Evolutionary conservation across 371 early-diverging fungal species (phyloP).

Genomic region (Funneliformis caledonium): DNA sequence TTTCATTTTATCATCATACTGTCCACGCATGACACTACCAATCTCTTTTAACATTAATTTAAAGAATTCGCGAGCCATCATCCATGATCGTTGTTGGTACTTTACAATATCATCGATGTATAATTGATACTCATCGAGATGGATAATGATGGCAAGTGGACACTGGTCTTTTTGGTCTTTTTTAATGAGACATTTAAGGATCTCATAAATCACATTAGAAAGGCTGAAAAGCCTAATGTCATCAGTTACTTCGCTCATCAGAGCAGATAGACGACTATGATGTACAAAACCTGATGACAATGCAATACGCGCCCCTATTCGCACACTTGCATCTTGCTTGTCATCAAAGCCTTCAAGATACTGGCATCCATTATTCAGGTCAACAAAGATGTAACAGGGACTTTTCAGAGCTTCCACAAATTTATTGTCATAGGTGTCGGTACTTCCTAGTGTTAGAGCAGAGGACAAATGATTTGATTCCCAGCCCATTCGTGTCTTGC

Average conservation of each 20-base stretch:
- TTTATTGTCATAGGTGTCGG: too few relatives aligned
- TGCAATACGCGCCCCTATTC: slow-evolving; percentile 31
- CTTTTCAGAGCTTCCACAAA: slow-evolving; percentile 20
- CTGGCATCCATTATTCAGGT: slow-evolving; percentile 28
- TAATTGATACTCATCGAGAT: slow-evolving; percentile 28
- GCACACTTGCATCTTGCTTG: neutral
- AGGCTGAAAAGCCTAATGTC: neutral
- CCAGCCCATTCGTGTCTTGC: slow-evolving; percentile 34
- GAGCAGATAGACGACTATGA: too few relatives aligned
- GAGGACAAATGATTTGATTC: slow-evolving; percentile 23
- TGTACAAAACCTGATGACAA: slow-evolving; percentile 2
- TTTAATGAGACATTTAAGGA: too few relatives aligned
- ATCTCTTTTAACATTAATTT: slow-evolving; percentile 21
- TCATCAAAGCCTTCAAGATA: slow-evolving; percentile 33
- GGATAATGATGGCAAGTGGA: slow-evolving; percentile 10
- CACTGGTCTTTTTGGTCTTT: too few relatives aligned
- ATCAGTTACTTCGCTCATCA: too few relatives aligned
- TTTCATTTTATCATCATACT: neutral
- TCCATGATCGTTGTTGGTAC: neutral
- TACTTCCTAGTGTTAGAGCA: too few relatives aligned
- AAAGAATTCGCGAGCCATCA: neutral
- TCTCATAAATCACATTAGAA: slow-evolving; percentile 30
- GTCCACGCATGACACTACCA: slow-evolving; percentile 8
- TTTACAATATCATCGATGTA: slow-evolving; percentile 23
- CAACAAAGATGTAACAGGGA: slow-evolving; percentile 5